Evolutionary conservation across 108 stramenopile genomes (phyloP), one percentile per base, ranked within the genome.

Genomic region (Nitzschia sp.): DNA sequence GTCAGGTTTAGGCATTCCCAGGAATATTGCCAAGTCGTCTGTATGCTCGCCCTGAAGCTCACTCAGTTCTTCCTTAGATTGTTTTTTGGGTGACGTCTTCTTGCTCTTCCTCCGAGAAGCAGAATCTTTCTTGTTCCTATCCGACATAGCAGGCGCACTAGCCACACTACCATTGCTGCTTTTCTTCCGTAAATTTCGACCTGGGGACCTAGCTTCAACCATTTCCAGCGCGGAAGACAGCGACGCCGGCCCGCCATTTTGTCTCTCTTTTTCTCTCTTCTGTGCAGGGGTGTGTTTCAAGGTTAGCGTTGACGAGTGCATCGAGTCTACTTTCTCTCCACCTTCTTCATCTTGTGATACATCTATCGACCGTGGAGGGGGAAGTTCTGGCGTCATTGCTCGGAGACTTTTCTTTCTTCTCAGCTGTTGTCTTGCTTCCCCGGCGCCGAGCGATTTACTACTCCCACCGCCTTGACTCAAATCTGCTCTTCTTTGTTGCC

Each of bases 1-100:
- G 21, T 50, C 48, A 21, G 48, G 19, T 50, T 50, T 22, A 21
- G 48, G 48, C 48, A 50, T 50, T 4, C 48, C 48, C 48, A 50
- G 19, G 19, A 50, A 50, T 5, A 21, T 50, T 19, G 48, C 48
- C 48, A 50, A 50, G 19, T 50, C 19, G 19, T 50, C 21, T 16
- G 13, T 50, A 4, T 50, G 16, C 48, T 50, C 48, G 4, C 4
- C 9, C 13, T 41, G 6, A 6, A 9, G 6, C 38, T 41, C 13
- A 9, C 13, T 13, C 38, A 6, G 38, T 41, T 41, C 38, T 13
- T 6, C 13, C 13, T 9, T 41, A 6, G 6, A 6, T 6, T 13
- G 6, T 41, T 41, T 41, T 6, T 41, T 41, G 13, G 38, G 4
- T 50, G 48, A n/a, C 4, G 4, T 16, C 19, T 50, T 50, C 16